Evolutionary conservation across 306 rosid genomes (phyloP).

Genomic region (Aeschynomene evenia): DNA sequence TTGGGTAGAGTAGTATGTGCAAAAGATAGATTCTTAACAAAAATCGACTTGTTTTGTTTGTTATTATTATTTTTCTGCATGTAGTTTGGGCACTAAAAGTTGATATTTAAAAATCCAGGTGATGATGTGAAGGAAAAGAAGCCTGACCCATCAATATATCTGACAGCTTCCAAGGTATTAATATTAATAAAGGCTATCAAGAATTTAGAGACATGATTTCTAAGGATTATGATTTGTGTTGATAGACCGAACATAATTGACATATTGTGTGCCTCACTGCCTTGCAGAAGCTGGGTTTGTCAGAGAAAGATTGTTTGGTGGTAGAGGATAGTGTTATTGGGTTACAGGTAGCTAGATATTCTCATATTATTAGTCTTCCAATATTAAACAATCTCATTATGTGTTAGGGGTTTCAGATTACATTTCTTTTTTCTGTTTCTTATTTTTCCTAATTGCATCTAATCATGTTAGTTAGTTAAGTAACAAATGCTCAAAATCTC

Average conservation of each 20-base stretch:
- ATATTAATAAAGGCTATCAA: slow-evolving; percentile 22
- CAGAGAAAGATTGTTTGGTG: slow-evolving; percentile 69
- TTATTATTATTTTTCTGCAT: background rate
- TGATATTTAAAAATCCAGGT: slow-evolving; percentile 43
- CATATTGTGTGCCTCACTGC: slow-evolving; percentile 18
- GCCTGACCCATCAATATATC: slow-evolving; percentile 89
- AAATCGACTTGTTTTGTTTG: background rate
- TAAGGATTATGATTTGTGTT: background rate
- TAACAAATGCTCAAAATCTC: background rate
- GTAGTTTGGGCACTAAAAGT: background rate
- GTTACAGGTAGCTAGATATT: slow-evolving; percentile 65
- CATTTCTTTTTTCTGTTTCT: slow-evolving; percentile 5
- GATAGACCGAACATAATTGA: slow-evolving; percentile 22
- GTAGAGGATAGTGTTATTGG: slow-evolving; percentile 95
- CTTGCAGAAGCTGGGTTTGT: slow-evolving; percentile 68
- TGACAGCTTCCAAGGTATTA: slow-evolving; percentile 73
- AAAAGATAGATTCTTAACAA: background rate
- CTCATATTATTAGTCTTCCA: background rate
- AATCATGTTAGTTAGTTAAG: background rate
- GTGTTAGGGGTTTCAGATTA: slow-evolving; percentile 8
- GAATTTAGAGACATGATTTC: background rate
- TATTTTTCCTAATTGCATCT: slow-evolving; percentile 1
- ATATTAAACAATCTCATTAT: background rate
- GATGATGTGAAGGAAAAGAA: slow-evolving; percentile 97
- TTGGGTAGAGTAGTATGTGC: background rate